These are phyloP conservation scores for Penicillium hesseltinei DNA, from an alignment of 2,329 filamentous ascomycete genomes.

Conservation along the genomic window DNA sequence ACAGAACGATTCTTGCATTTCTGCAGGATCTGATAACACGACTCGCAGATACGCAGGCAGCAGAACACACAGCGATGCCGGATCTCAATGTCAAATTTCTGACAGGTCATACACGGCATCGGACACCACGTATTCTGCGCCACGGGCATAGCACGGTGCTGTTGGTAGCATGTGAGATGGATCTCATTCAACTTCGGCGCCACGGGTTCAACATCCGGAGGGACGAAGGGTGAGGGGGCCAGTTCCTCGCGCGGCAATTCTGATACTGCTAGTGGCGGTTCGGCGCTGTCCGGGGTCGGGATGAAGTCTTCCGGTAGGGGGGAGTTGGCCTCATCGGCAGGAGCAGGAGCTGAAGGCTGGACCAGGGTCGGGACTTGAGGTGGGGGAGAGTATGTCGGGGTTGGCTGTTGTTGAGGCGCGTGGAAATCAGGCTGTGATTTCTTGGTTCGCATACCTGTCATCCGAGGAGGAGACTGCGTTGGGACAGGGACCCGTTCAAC, in stretches of 20 bases:
- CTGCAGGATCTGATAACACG: constrained; percentile 36
- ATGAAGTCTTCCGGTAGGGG: constrained; percentile 34
- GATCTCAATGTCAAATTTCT: constrained; percentile 38
- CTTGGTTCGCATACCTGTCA: constrained; percentile 4
- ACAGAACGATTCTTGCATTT: constrained; percentile 35
- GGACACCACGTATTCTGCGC: constrained; percentile 42
- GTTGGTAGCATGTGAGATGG: constrained; percentile 42
- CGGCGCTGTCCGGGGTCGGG: constrained; percentile 30
- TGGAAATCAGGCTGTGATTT: constrained; percentile 4
- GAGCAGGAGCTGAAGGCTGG: background rate
- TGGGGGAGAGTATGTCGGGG: background rate
- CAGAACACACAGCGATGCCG: constrained; percentile 44
- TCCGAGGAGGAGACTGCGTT: background rate
- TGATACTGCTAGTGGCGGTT: constrained; percentile 14
- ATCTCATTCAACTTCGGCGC: constrained; percentile 36
- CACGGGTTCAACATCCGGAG: constrained; percentile 35
- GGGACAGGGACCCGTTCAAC: constrained; percentile 6
- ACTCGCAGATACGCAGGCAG: constrained; percentile 40
- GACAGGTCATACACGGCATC: constrained; percentile 46
- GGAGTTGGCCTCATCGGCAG: constrained; percentile 12
- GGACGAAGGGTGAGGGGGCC: constrained; percentile 20
- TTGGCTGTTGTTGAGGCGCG: background rate
- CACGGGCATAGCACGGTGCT: constrained; percentile 36
- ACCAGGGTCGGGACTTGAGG: background rate
- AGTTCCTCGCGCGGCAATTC: constrained; percentile 16